Conservation (phyloP, 2,329 filamentous ascomycete genomes). For the Talaromyces sp. region DNA sequence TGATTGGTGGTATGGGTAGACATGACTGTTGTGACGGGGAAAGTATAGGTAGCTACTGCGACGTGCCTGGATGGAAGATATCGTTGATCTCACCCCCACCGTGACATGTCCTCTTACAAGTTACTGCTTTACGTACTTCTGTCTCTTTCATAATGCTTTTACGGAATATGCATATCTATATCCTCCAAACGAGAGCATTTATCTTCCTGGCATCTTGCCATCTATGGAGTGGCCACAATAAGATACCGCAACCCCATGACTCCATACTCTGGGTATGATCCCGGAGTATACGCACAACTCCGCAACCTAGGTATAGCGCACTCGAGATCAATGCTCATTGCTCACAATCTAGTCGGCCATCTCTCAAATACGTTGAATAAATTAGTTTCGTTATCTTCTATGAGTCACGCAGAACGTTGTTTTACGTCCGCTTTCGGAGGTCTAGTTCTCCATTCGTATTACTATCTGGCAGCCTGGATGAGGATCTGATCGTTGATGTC, state of each 20-base stretch:
- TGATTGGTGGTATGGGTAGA: background rate
- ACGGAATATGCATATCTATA: background rate
- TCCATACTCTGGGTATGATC: too few species aligned
- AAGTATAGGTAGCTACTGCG: background rate
- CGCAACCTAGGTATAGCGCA: background rate
- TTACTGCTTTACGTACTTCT: background rate
- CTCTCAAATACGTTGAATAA: background rate
- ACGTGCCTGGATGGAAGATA: too few species aligned
- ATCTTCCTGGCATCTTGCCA: too few species aligned
- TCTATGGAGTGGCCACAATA: too few species aligned
- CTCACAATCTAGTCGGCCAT: background rate
- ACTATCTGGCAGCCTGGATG: background rate
- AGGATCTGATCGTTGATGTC: slow-evolving; percentile 3
- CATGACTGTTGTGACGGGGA: background rate
- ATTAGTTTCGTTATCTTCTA: background rate
- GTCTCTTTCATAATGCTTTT: background rate
- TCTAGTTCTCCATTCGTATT: background rate
- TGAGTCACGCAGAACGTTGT: background rate
- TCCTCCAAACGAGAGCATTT: background rate
- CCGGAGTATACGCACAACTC: slow-evolving; percentile 3
- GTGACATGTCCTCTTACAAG: too few species aligned
- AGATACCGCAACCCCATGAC: too few species aligned
- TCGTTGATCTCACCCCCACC: too few species aligned
- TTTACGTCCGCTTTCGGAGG: slow-evolving; percentile 10
- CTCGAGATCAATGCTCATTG: background rate